Percentiles rank a stretch among this genome's conserved stretches.
phyloP scores from a whole-genome alignment of 2,329 filamentous ascomycete genomes.

The Sclerotinia trifoliorum region DNA sequence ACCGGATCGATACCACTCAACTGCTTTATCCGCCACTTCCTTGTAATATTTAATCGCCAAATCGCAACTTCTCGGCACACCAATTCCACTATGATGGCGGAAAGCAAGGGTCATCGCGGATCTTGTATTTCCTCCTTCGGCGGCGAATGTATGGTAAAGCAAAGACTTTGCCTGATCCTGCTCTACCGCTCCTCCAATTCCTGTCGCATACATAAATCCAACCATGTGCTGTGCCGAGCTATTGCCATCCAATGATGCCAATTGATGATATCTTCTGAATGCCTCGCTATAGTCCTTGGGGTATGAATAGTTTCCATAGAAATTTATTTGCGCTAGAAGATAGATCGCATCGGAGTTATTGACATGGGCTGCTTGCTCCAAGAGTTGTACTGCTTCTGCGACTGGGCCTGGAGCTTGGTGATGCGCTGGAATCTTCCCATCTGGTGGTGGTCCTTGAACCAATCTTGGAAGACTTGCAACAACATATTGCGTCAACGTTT shows the following conservation, averaged over 20 bases:
- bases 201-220: constrained; percentile 92
- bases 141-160: constrained; percentile 92
- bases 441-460: constrained; percentile 56
- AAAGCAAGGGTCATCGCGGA: constrained; percentile 95
- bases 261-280: constrained; percentile 75
- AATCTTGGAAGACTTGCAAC: constrained; percentile 61
- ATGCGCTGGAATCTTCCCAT: constrained; percentile 25
- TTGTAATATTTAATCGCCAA: constrained; percentile 86
- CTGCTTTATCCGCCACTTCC: constrained; percentile 87
- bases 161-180: constrained; percentile 88
- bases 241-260: constrained; percentile 78
- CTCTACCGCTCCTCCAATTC: constrained; percentile 76
- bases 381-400: constrained; percentile 55
- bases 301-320: constrained; percentile 90
- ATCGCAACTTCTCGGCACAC: constrained; percentile 82
- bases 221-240: constrained; percentile 94
- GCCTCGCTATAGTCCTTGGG: constrained; percentile 77
- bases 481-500: constrained; percentile 58
- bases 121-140: constrained; percentile 74
- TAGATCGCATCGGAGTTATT: constrained; percentile 79
- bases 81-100: constrained; percentile 80
- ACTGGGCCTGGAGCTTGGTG: constrained; percentile 51
- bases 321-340: constrained; percentile 90
- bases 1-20: constrained; percentile 82
- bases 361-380: constrained; percentile 56